Evolutionary conservation across 1,139 yeast genomes (phyloP), one percentile per base, ranked within the genome.

Genomic region (Pneumocystis wakefieldiae): DNA sequence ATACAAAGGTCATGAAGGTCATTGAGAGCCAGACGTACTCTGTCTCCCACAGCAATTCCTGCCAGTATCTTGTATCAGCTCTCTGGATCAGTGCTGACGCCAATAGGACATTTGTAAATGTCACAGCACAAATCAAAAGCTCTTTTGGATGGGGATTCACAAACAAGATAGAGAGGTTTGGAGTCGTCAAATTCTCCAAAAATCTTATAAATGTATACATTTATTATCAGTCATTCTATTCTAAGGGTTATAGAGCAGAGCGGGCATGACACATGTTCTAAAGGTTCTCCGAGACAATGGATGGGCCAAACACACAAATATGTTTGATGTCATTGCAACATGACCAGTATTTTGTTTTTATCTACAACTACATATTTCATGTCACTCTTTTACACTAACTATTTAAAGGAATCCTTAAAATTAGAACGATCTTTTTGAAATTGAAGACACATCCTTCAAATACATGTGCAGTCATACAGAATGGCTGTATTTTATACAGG

Each of bases 1-100:
- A 92, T 73, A 83, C 89, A 1, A 80, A 82, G 68, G 82, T 91
- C 65, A 80, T 92, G 66, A 79, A 85, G 68, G 87, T 92, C 24
- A 95, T 89, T 71, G 97, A 92, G 71, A 81, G 91, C 57, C 88
- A 88, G 14, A 37, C 28, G 12, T 57, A 57, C 24, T 14, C 29
- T 10, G 38, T 37, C 19, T 37, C 41, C 1, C 29, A 15, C 29
- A 39, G 14, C 12, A 57, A 57, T 37, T 37, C 59, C 12, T 19
- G 29, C 38, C 55, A 48, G 55, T 48, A 12, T 19, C 10, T 48
- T 48, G 14, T 48, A 24, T 48, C 2, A 19, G 12, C 3, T 48
- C 2, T 41, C 6, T 41, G 8, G 19, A 8, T 24, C 8, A 14
- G n/a, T 24, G 19, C 29, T 7, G 35, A 32, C 35, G 8, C 29